A percentile compares a stretch with the other conserved stretches of the same genome.
Conservation (phyloP, 108 stramenopile species). For the Conticribra guillardii region DNA sequence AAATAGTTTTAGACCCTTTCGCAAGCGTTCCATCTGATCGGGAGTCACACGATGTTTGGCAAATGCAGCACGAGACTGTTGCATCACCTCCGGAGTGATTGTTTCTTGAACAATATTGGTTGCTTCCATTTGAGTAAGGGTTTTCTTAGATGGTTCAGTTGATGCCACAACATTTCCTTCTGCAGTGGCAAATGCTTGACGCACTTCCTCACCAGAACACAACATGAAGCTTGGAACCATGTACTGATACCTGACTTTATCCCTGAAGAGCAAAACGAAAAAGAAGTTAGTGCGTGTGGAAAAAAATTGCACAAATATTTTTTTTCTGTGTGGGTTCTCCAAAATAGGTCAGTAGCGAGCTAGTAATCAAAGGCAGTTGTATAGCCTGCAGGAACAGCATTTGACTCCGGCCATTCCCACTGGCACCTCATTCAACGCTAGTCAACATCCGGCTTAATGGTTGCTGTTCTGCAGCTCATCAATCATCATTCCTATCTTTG, state of each 20-base stretch:
- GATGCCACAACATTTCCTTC: slow-evolving; percentile 23
- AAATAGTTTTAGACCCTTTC: slow-evolving; percentile 67
- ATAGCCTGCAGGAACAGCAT: too few species aligned
- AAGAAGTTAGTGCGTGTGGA: too few species aligned
- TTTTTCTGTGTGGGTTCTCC: too few species aligned
- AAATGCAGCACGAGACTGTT: slow-evolving; percentile 41
- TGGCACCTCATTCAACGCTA: too few species aligned
- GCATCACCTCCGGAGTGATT: slow-evolving; percentile 50
- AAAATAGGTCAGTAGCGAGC: too few species aligned
- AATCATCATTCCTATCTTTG: too few species aligned
- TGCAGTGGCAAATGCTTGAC: slow-evolving; percentile 28
- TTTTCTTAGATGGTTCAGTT: slow-evolving; percentile 21
- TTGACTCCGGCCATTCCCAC: too few species aligned
- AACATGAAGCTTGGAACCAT: slow-evolving; percentile 93
- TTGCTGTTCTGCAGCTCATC: too few species aligned
- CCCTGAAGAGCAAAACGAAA: too few species aligned
- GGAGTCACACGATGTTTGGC: slow-evolving; percentile 59
- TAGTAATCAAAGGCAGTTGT: too few species aligned
- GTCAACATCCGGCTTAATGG: too few species aligned
- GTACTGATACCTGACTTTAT: slow-evolving; percentile 95
- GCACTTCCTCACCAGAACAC: slow-evolving; percentile 51
- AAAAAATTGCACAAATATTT: too few species aligned
- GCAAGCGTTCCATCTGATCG: slow-evolving; percentile 59
- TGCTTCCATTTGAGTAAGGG: slow-evolving; percentile 34
- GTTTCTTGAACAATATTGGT: slow-evolving; percentile 36